Evolutionary conservation across 2,329 filamentous ascomycete species (phyloP).

Genomic region (Ilyonectria sp.): DNA sequence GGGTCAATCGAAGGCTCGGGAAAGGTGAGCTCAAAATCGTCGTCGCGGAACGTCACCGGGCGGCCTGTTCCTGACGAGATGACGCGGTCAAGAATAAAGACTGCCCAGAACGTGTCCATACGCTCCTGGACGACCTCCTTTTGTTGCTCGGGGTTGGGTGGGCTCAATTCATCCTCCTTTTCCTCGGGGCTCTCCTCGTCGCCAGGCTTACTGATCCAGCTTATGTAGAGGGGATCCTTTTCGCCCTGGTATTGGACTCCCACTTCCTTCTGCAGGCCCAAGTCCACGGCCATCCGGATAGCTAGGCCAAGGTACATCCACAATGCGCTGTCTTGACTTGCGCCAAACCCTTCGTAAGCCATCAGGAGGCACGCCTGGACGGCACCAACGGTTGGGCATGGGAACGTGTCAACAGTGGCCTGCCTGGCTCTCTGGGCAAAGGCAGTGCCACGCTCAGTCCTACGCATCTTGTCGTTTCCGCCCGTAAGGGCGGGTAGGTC

Average conservation of each 20-base stretch:
- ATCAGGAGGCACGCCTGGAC: slow-evolving; percentile 88
- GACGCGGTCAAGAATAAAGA: slow-evolving; percentile 89
- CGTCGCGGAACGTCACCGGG: slow-evolving; percentile 86
- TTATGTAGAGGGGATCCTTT: slow-evolving; percentile 65
- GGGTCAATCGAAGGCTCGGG: slow-evolving; percentile 66
- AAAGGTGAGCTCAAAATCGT: slow-evolving; percentile 87
- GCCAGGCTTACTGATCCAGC: slow-evolving; percentile 56
- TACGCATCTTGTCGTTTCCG: slow-evolving; percentile 63
- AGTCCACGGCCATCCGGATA: slow-evolving; percentile 85
- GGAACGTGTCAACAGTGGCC: slow-evolving; percentile 86
- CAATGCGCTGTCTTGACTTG: slow-evolving; percentile 88
- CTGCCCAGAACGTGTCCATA: slow-evolving; percentile 90
- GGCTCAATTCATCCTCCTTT: slow-evolving; percentile 59
- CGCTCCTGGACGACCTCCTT: slow-evolving; percentile 83
- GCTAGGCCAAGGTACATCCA: slow-evolving; percentile 96
- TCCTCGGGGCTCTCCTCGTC: slow-evolving; percentile 57
- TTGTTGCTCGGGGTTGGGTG: slow-evolving; percentile 66
- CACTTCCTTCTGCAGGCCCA: slow-evolving; percentile 86
- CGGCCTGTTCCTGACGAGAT: slow-evolving; percentile 91
- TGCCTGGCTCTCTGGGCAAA: slow-evolving; percentile 88
- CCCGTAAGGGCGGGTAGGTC: slow-evolving; percentile 66
- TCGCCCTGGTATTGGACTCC: slow-evolving; percentile 76
- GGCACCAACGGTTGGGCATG: slow-evolving; percentile 85
- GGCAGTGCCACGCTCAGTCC: slow-evolving; percentile 80
- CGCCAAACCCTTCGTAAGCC: slow-evolving; percentile 91